A percentile compares a stretch with the other conserved stretches of the same genome.
phyloP scores from a whole-genome alignment of 331 rosid genomes.

The Spiraea crenata region DNA sequence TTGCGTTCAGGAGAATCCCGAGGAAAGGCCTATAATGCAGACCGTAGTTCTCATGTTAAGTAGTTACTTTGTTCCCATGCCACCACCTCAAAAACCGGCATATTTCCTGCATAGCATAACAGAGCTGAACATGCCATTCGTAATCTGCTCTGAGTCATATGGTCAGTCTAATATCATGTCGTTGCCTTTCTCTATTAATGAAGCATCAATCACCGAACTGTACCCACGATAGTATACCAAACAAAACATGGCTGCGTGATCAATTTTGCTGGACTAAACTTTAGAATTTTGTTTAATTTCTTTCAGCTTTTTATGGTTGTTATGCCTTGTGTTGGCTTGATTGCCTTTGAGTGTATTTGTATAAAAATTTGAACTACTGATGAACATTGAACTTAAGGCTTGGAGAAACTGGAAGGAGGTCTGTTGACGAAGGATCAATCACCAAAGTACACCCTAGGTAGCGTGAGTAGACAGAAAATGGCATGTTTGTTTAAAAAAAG shows the following conservation, averaged over 20 bases:
- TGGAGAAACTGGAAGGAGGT: conserved; percentile 40
- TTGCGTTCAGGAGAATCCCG: conserved; percentile 49
- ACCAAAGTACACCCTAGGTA: no score
- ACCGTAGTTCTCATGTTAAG: conserved; percentile 37
- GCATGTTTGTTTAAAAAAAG: no score
- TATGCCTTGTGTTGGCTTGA: no score
- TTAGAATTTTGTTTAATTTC: background rate
- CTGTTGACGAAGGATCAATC: no score
- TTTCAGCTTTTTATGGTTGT: no score
- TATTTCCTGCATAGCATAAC: conserved; percentile 30
- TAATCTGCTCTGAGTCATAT: background rate
- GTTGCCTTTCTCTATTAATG: conserved; percentile 33
- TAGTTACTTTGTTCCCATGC: conserved; percentile 36
- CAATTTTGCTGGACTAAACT: background rate
- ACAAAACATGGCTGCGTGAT: no score
- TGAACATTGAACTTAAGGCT: conserved; percentile 14
- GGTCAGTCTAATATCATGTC: conserved; percentile 26
- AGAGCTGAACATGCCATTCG: background rate
- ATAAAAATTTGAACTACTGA: no score
- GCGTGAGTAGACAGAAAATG: no score
- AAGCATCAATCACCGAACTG: conserved; percentile 19
- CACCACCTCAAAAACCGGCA: conserved; percentile 40
- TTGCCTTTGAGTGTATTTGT: no score
- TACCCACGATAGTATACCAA: background rate
- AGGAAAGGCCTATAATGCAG: conserved; percentile 43